Evolutionary conservation across 495 filamentous ascomycete species (phyloP).

Genomic region (Penicillium ucsense): DNA sequence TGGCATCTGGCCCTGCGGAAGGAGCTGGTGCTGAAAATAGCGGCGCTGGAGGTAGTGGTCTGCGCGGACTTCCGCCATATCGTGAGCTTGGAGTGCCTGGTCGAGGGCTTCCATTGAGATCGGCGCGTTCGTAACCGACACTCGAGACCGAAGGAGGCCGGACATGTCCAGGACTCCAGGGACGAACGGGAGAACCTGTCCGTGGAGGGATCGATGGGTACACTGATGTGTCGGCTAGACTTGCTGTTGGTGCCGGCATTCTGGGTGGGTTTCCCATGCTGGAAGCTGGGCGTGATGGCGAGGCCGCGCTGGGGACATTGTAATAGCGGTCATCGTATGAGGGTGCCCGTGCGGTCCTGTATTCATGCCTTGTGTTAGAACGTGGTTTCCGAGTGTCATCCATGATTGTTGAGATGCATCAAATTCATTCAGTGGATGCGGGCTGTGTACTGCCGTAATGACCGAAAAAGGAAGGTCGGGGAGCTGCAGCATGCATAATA

Average conservation of each 20-base stretch:
- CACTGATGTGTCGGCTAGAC: constrained; percentile 26
- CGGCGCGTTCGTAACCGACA: constrained; percentile 70
- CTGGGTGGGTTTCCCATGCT: constrained; percentile 44
- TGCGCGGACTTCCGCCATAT: constrained; percentile 75
- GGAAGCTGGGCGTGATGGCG: constrained; percentile 43
- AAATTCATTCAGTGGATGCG: too few relatives aligned
- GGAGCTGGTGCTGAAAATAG: constrained; percentile 53
- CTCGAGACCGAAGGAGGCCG: constrained; percentile 41
- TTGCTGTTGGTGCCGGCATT: constrained; percentile 44
- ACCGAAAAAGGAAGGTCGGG: too few relatives aligned
- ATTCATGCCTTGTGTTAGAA: constrained; percentile 20
- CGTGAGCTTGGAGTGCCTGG: constrained; percentile 82
- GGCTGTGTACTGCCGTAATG: too few relatives aligned
- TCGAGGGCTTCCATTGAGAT: constrained; percentile 80
- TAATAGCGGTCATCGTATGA: constrained; percentile 21
- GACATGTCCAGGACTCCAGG: constrained; percentile 65
- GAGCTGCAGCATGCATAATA: too few relatives aligned
- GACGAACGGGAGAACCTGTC: constrained; percentile 49
- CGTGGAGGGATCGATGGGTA: constrained; percentile 40
- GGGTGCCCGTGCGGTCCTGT: constrained; percentile 19
- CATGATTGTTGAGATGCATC: constrained; percentile 2
- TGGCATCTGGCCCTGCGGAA: constrained; percentile 24
- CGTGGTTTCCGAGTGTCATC: constrained; percentile 9
- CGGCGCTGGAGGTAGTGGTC: constrained; percentile 86
- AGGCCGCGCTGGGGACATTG: constrained; percentile 20